A percentile compares a stretch with the other conserved stretches of the same genome.
Conservation (phyloP, 2,329 filamentous ascomycete genomes). For the Didymella sp. region DNA sequence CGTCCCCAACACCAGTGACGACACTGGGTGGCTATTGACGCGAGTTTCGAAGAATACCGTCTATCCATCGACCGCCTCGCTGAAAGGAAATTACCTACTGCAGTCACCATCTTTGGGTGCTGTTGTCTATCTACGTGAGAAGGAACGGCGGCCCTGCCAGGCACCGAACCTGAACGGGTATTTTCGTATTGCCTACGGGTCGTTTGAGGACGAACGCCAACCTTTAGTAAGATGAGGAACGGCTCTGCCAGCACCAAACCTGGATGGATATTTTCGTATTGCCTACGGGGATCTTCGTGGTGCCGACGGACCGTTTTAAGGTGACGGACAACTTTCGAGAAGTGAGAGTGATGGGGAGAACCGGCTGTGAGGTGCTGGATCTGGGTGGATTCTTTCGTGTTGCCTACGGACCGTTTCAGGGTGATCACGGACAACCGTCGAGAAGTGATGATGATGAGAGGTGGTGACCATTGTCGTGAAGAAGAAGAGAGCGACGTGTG, state of each 20-base stretch:
- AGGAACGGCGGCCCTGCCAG: background rate
- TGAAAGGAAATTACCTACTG: background rate
- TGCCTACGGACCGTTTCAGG: background rate
- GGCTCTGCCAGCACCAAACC: background rate
- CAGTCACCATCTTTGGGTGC: background rate
- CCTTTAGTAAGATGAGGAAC: background rate
- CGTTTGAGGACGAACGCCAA: background rate
- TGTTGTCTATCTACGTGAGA: background rate
- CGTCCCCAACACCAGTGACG: background rate
- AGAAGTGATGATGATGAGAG: background rate
- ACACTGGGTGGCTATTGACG: background rate
- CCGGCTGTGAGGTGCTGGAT: no score
- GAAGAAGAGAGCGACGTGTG: background rate
- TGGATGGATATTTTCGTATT: background rate
- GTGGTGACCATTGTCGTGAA: background rate
- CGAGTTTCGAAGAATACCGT: background rate
- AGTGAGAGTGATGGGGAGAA: no score
- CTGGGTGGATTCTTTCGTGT: background rate
- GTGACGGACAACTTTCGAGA: background rate
- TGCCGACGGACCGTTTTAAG: background rate
- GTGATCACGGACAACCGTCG: background rate
- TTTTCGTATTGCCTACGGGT: background rate
- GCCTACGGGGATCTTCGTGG: background rate
- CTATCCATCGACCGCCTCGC: background rate
- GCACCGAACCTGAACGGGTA: background rate